These are phyloP conservation scores for Sugiyamaella qingdaonensis DNA, from an alignment of 805 yeast species.

Conservation along the genomic window DNA sequence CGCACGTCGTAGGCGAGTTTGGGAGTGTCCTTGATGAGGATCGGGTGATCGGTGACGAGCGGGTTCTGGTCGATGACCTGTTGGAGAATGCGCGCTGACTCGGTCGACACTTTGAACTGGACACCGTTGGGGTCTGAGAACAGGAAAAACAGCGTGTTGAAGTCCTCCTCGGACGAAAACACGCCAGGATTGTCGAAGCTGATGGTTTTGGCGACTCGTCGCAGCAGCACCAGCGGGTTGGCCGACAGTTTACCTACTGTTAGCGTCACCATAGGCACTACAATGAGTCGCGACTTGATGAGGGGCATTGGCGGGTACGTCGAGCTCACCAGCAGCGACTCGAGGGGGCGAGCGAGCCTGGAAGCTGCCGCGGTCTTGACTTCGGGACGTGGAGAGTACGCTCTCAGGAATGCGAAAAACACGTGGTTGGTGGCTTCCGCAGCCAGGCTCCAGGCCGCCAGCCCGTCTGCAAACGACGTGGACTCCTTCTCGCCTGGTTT, in stretches of 20 bases:
- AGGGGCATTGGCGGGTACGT: slow-evolving; percentile 66
- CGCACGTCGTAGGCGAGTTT: slow-evolving; percentile 22
- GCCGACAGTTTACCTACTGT: slow-evolving; percentile 43
- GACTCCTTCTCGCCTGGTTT: slow-evolving; percentile 28
- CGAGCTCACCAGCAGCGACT: slow-evolving; percentile 57
- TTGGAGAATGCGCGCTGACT: slow-evolving; percentile 56
- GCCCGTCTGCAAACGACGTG: slow-evolving; percentile 60
- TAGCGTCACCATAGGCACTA: slow-evolving; percentile 61
- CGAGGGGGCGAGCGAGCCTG: slow-evolving; percentile 59
- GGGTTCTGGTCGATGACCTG: slow-evolving; percentile 33
- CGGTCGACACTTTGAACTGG: slow-evolving; percentile 58
- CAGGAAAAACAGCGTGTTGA: slow-evolving; percentile 64
- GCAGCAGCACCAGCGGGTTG: slow-evolving; percentile 56
- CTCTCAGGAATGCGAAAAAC: slow-evolving; percentile 67
- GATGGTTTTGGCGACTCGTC: slow-evolving; percentile 53
- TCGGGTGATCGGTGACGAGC: slow-evolving; percentile 23
- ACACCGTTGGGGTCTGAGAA: slow-evolving; percentile 55
- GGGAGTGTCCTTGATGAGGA: slow-evolving; percentile 22
- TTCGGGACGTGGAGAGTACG: slow-evolving; percentile 61
- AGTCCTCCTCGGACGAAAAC: slow-evolving; percentile 74
- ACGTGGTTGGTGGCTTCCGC: slow-evolving; percentile 85
- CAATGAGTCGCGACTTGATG: slow-evolving; percentile 41
- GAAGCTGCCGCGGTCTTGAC: slow-evolving; percentile 33
- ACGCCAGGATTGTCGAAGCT: slow-evolving; percentile 65
- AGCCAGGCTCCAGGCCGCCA: slow-evolving; percentile 72